Evolutionary conservation across 2,329 filamentous ascomycete genomes (phyloP).

Genomic region (Alternaria gaisen): DNA sequence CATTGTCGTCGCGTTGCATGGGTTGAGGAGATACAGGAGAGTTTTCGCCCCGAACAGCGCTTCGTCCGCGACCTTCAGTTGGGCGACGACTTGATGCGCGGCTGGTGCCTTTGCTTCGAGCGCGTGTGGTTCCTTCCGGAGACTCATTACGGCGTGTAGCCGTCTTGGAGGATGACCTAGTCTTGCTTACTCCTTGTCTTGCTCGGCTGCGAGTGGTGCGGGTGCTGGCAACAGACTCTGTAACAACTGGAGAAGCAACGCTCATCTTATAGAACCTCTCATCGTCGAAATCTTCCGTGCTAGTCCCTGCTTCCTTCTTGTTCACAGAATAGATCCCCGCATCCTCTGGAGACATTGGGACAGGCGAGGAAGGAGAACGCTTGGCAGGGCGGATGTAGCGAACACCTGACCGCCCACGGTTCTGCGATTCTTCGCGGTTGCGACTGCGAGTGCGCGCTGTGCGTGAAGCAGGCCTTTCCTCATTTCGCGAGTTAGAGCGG

Average conservation of each 20-base stretch:
- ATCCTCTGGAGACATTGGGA: constrained; percentile 95
- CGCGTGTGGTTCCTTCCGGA: constrained; percentile 39
- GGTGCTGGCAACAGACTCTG: constrained; percentile 49
- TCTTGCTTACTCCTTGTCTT: constrained; percentile 43
- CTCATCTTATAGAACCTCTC: constrained; percentile 58
- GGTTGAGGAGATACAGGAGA: constrained; percentile 86
- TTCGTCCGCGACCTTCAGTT: constrained; percentile 46
- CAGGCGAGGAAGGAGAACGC: constrained; percentile 87
- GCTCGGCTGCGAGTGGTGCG: constrained; percentile 48
- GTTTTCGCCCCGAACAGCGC: constrained; percentile 55
- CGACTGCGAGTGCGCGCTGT: constrained; percentile 58
- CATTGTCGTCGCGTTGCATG: constrained; percentile 69
- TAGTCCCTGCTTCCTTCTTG: constrained; percentile 53
- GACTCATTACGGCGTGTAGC: constrained; percentile 46
- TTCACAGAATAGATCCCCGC: constrained; percentile 57
- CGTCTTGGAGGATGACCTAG: constrained; percentile 49
- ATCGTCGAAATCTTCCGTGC: constrained; percentile 59
- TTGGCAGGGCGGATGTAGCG: constrained; percentile 79
- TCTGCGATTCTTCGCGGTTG: constrained; percentile 70
- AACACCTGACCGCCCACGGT: constrained; percentile 71
- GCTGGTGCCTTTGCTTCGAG: constrained; percentile 44
- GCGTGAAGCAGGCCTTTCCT: constrained; percentile 58
- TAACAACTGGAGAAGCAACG: constrained; percentile 47
- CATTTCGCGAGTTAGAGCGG: constrained; percentile 51
- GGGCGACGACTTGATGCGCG: constrained; percentile 49